phyloP scores from a whole-genome alignment of 148 eudicot genomes.

The Selenicereus undatus region DNA sequence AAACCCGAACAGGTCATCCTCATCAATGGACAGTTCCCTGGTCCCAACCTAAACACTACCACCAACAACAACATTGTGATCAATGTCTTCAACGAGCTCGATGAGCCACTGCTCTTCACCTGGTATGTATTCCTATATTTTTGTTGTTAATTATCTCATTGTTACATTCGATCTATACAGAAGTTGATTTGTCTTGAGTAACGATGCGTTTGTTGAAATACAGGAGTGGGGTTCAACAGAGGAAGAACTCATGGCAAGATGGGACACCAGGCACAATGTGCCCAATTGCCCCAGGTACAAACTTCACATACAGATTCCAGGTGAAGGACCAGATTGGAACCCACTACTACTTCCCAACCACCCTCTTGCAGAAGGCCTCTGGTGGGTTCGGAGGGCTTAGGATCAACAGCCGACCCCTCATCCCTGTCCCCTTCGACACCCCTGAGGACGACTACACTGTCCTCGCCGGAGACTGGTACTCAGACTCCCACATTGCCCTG shows the following conservation, averaged over 20 bases:
- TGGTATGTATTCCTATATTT: conserved; percentile 6
- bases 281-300: conserved; percentile 29
- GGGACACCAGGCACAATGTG: conserved; percentile 32
- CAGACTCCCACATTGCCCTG: conserved; percentile 17
- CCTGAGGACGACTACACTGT: conserved; percentile 27
- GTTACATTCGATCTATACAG: background rate
- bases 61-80: conserved; percentile 26
- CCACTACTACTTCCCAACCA: conserved; percentile 28
- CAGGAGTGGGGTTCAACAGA: conserved; percentile 31
- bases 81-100: conserved; percentile 26
- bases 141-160: background rate
- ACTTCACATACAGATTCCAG: conserved; percentile 33
- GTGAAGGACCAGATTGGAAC: conserved; percentile 38
- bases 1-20: conserved; percentile 27
- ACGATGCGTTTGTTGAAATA: too few relatives aligned
- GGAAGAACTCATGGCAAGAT: conserved; percentile 38
- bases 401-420: conserved; percentile 22
- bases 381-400: conserved; percentile 30
- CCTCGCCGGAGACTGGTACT: conserved; percentile 32
- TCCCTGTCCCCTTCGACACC: conserved; percentile 29
- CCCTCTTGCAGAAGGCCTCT: conserved; percentile 16
- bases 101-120: conserved; percentile 31
- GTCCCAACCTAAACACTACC: conserved; percentile 27
- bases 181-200: too few relatives aligned
- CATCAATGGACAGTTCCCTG: conserved; percentile 31